Conservation (phyloP, 202 grass and related monocot genomes). For the Schoenoplectus tabernaemontani region DNA sequence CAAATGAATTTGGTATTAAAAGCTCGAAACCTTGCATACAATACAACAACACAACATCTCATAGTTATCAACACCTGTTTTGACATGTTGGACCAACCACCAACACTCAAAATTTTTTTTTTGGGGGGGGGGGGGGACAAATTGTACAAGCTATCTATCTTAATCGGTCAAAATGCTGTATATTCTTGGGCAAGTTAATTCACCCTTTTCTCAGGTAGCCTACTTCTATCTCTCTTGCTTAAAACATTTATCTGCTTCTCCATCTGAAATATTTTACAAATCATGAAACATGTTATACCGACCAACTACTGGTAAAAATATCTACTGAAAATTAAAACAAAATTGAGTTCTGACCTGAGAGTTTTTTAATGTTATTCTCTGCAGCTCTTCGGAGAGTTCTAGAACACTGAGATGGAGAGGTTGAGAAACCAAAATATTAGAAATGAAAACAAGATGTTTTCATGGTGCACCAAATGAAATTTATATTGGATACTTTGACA, state of each 20-base stretch:
- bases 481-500: neutral
- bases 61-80: constrained; percentile 9
- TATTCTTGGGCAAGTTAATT: constrained; percentile 24
- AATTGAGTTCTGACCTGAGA: constrained; percentile 38
- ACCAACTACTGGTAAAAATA: constrained; percentile 2
- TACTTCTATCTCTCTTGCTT: constrained; percentile 24
- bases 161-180: constrained; percentile 24
- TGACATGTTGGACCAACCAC: constrained; percentile 14
- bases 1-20: constrained; percentile 12
- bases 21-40: neutral
- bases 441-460: constrained; percentile 2
- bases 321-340: neutral
- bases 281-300: neutral
- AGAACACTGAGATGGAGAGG: constrained; percentile 35
- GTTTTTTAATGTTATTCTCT: constrained; percentile 55
- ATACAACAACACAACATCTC: constrained; percentile 14
- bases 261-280: constrained; percentile 36
- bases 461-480: neutral
- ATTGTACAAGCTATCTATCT: constrained; percentile 44
- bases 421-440: constrained; percentile 12
- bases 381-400: constrained; percentile 61
- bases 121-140: too few relatives aligned
- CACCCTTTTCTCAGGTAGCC: constrained; percentile 27
- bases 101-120: constrained; percentile 51
- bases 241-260: constrained; percentile 59